phyloP scores from a whole-genome alignment of 495 filamentous ascomycete species.

The Thozetella sp. region DNA sequence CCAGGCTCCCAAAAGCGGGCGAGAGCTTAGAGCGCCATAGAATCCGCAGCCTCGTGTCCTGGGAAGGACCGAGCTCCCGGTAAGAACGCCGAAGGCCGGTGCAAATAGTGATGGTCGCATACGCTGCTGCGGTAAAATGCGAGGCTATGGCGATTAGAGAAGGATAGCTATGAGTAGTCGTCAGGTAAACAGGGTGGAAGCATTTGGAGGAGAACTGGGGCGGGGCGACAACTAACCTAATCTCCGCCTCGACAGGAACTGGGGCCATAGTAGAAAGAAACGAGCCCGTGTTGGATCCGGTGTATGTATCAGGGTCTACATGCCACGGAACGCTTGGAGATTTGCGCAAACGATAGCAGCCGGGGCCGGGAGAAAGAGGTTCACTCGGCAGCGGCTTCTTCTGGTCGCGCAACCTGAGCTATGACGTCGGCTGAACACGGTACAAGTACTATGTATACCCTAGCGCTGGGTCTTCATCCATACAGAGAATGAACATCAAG shows the following conservation, averaged over 20 bases:
- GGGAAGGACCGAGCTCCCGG: conserved; percentile 42
- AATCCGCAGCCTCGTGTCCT: conserved; percentile 46
- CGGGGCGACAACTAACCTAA: conserved; percentile 21
- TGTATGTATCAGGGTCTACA: no score
- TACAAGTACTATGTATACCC: no score
- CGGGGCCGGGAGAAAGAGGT: no score
- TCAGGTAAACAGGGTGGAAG: not conserved
- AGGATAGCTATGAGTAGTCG: conserved; percentile 28
- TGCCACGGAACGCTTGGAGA: no score
- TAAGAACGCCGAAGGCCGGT: conserved; percentile 43
- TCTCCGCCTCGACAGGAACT: conserved; percentile 23
- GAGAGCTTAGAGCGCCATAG: conserved; percentile 38
- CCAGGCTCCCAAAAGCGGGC: conserved; percentile 41
- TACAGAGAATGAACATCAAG: no score
- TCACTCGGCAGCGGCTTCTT: no score
- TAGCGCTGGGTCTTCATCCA: no score
- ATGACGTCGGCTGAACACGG: no score
- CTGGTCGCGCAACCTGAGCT: no score
- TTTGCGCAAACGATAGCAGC: no score
- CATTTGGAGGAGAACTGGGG: not conserved
- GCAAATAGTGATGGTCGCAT: conserved; percentile 35
- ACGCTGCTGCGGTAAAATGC: conserved; percentile 31
- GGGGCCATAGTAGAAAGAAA: conserved; percentile 26
- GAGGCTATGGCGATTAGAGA: conserved; percentile 35
- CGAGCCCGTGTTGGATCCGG: not conserved